Evolutionary conservation across 176 grass and related monocot genomes (phyloP).

Genomic region (Avena insularis): DNA sequence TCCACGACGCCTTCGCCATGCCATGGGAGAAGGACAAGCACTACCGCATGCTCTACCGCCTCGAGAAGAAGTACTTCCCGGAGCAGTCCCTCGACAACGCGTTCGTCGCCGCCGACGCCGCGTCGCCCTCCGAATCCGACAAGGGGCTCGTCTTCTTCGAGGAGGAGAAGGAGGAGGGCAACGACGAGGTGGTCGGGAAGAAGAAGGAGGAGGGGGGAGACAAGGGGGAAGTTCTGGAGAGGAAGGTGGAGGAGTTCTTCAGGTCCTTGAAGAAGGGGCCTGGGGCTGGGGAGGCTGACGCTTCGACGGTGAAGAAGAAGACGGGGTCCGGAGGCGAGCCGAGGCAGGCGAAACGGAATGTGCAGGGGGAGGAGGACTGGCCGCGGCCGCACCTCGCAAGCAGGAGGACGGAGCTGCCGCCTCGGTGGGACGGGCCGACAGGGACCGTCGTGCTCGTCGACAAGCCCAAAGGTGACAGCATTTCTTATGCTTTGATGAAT

Average conservation of each 20-base stretch:
- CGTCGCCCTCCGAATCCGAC: conserved; percentile 41
- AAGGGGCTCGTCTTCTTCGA: conserved; percentile 86
- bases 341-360: conserved; percentile 34
- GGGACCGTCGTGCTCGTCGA: conserved; percentile 89
- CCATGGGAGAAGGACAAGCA: conserved; percentile 99
- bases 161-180: conserved; percentile 41
- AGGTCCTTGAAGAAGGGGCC: conserved; percentile 79
- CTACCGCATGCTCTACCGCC: conserved; percentile 94
- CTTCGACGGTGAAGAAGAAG: not conserved
- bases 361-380: conserved; percentile 31
- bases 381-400: conserved; percentile 66
- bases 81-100: conserved; percentile 94
- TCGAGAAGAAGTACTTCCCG: conserved; percentile 99
- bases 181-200: not conserved
- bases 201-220: not conserved
- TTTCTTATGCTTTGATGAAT: not conserved
- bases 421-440: conserved; percentile 75
- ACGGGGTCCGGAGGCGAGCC: conserved; percentile 3
- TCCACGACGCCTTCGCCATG: conserved; percentile 89
- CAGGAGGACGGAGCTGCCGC: conserved; percentile 80
- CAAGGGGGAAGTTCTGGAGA: conserved; percentile 70
- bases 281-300: not conserved
- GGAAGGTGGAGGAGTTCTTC: conserved; percentile 95
- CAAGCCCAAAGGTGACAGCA: conserved; percentile 82
- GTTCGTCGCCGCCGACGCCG: conserved; percentile 58